These are phyloP conservation scores for Syncephalastrum racemosum DNA, from an alignment of 371 early-diverging fungal genomes.

Conservation along the genomic window DNA sequence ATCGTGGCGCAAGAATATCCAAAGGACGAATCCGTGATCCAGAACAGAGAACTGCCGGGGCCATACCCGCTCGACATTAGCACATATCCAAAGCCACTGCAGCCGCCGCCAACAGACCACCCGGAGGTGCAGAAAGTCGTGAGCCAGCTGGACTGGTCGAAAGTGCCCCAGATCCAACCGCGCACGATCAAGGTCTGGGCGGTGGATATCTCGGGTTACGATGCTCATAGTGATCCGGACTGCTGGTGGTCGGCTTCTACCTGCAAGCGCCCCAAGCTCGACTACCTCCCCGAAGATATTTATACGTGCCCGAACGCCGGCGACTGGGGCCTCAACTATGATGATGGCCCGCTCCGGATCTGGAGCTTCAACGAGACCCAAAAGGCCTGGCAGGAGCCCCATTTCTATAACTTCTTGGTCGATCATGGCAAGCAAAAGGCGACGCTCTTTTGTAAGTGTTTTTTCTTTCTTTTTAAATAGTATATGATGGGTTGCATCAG, in stretches of 20 bases:
- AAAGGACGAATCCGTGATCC: conserved; percentile 19
- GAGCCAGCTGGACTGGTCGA: conserved; percentile 42
- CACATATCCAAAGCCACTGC: conserved; percentile 26
- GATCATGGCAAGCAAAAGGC: conserved; percentile 37
- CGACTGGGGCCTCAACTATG: conserved; percentile 34
- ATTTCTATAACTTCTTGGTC: conserved; percentile 41
- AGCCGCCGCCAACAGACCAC: conserved; percentile 33
- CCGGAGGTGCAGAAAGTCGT: conserved; percentile 52
- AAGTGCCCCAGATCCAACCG: conserved; percentile 37
- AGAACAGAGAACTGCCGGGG: conserved; percentile 14
- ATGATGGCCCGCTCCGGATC: conserved; percentile 28
- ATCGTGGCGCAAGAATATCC: conserved; percentile 19
- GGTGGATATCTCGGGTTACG: conserved; percentile 23
- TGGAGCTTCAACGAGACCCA: conserved; percentile 12
- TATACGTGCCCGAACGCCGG: conserved; percentile 25
- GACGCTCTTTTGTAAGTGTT: conserved; percentile 20
- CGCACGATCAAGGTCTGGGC: conserved; percentile 26
- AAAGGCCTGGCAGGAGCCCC: conserved; percentile 31
- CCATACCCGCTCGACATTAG: conserved; percentile 15
- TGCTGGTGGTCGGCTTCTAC: conserved; percentile 35
- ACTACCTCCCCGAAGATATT: conserved; percentile 29
- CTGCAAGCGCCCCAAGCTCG: conserved; percentile 25
- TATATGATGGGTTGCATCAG: conserved; percentile 10
- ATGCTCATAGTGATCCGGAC: conserved; percentile 18
- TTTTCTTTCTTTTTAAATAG: neutral